Base-by-base conservation (phyloP, 306 rosid genomes). In the Crotalaria pallida region DNA sequence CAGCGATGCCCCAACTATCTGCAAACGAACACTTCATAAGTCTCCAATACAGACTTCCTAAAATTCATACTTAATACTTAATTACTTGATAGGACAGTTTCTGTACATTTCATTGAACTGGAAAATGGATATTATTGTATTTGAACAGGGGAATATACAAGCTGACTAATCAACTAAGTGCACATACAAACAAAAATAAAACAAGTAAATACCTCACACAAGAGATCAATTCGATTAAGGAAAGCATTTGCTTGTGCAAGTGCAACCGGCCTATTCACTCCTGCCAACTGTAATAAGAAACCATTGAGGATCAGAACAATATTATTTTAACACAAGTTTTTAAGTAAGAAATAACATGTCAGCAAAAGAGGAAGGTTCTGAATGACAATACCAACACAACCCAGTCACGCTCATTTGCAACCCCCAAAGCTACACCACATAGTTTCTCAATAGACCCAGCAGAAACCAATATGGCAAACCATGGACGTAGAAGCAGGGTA, bases 371-470 rank as follows among this genome's bases (percentile, higher is more conserved):
- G 48, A 13, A 76, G 48, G 33, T 23, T 61, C 23, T 48, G 67
- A 80, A 78, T 71, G 58, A 74, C 74, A 65, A 18, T 86, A 95
- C 96, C 99, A 87, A 76, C 79, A 95, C 96, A 65, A 95, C 99
- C 99, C 96, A 95, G 73, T 95, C 99, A 40, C 92, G 96, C 82
- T 95, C 97, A 82, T 89, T 85, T 55, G 99, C 88, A 77, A 95
- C 92, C 29, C 96, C 99, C 78, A 87, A 65, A 59, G 99, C 96
- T 17, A 91, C 80, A 21, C 96, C 91, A 79, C 86, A 91, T 31
- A 91, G 82, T 84, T 84, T 91, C 82, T 95, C 96, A 72, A 95
- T 82, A 78, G 97, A 91, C 51, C 96, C 99, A 10, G 88, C 90
- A 61, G 86, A 77, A 47, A 91, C 85, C 79, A 95, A 82, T 53